A percentile compares a stretch with the other conserved stretches of the same genome.
These are phyloP conservation scores for Acarospora socialis DNA, from an alignment of 2,329 filamentous ascomycete species.

Conservation along the genomic window DNA sequence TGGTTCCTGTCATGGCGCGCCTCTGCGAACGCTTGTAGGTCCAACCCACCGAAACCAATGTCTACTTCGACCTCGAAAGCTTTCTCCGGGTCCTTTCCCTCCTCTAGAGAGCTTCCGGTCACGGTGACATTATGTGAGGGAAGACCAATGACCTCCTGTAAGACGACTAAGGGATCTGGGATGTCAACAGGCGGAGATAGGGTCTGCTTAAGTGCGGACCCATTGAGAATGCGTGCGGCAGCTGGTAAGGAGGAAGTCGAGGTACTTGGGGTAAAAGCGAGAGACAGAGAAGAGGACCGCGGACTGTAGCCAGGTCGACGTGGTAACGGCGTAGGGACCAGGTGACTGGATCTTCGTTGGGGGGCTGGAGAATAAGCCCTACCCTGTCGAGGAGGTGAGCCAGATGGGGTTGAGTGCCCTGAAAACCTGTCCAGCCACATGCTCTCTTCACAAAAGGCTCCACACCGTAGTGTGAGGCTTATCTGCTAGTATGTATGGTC, in stretches of 20 bases:
- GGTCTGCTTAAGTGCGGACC: constrained; percentile 50
- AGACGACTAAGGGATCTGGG: constrained; percentile 55
- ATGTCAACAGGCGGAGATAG: constrained; percentile 39
- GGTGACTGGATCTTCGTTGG: constrained; percentile 51
- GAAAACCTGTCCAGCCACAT: constrained; percentile 92
- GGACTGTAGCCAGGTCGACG: constrained; percentile 54
- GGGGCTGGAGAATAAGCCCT: constrained; percentile 59
- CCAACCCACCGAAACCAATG: constrained; percentile 66
- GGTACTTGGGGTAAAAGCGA: constrained; percentile 56
- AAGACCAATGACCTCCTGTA: constrained; percentile 49
- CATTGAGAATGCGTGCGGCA: constrained; percentile 51
- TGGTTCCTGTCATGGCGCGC: constrained; percentile 17
- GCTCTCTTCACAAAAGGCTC: too few relatives aligned
- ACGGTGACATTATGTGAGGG: constrained; percentile 18
- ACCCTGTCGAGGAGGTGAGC: constrained; percentile 44
- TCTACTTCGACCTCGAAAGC: constrained; percentile 42
- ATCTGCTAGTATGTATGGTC: too few relatives aligned
- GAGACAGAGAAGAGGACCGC: constrained; percentile 62
- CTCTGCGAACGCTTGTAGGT: constrained; percentile 55
- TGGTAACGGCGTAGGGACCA: constrained; percentile 54
- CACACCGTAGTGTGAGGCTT: too few relatives aligned
- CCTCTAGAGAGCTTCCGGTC: too few relatives aligned
- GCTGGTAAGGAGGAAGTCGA: constrained; percentile 62
- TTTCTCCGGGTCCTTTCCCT: constrained; percentile 12
- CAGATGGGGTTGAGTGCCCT: constrained; percentile 50